These are phyloP conservation scores for Diplodia mutila DNA, from an alignment of 2,329 filamentous ascomycete genomes.

Conservation along the genomic window DNA sequence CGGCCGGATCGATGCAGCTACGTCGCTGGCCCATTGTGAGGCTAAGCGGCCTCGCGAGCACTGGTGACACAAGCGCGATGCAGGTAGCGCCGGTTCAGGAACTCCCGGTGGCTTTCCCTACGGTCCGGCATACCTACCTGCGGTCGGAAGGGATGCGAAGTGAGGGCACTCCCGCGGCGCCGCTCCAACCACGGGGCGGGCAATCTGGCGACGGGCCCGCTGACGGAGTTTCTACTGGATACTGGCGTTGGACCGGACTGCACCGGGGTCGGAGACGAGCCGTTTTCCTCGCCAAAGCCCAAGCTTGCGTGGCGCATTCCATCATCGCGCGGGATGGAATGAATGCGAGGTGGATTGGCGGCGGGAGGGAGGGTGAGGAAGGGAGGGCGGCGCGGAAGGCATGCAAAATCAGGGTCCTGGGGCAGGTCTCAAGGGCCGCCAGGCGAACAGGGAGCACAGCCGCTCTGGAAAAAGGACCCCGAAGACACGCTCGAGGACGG, in stretches of 20 bases:
- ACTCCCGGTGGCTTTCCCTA: conserved; percentile 3
- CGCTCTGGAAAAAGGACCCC: neutral
- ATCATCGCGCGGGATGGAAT: conserved; percentile 22
- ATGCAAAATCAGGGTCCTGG: conserved; percentile 19
- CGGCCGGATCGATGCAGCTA: conserved; percentile 1
- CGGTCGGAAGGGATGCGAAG: conserved; percentile 12
- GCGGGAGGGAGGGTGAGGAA: neutral
- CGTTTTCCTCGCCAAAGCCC: conserved; percentile 2
- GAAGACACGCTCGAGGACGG: neutral
- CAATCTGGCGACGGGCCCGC: neutral
- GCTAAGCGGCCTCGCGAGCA: conserved; percentile 14
- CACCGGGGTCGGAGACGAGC: conserved; percentile 2
- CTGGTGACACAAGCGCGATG: conserved; percentile 16
- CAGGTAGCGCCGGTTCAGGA: conserved; percentile 16
- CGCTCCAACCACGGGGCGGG: conserved; percentile 10
- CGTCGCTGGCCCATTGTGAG: neutral
- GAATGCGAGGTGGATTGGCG: neutral
- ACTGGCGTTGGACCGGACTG: conserved; percentile 8
- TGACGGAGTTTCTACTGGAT: conserved; percentile 13
- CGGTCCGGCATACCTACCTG: neutral
- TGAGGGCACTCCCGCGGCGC: neutral
- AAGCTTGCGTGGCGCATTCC: conserved; percentile 17
- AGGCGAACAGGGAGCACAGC: neutral
- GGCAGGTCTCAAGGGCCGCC: neutral
- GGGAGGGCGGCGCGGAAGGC: conserved; percentile 13